phyloP scores from a whole-genome alignment of 306 rosid genomes.

The Herpetospermum pedunculosum region DNA sequence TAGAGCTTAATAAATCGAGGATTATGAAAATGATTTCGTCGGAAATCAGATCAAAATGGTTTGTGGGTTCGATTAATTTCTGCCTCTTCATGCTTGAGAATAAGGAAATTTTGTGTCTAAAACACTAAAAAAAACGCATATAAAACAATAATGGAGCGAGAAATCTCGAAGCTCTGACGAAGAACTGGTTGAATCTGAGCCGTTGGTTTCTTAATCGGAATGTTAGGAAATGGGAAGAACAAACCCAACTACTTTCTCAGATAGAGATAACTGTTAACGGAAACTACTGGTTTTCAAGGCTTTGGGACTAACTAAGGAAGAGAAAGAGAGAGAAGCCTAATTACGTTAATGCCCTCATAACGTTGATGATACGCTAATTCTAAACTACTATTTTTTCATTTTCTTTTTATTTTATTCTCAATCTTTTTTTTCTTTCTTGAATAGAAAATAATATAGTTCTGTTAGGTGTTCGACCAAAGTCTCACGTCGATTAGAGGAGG shows the following conservation, averaged over 20 bases:
- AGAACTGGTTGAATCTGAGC: not conserved
- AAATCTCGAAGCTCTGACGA: not conserved
- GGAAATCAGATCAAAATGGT: constrained; percentile 43
- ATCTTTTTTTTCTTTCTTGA: too few species aligned
- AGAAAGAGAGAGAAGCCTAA: not conserved
- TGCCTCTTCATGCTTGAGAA: constrained; percentile 38
- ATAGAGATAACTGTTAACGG: constrained; percentile 21
- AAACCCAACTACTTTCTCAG: not conserved
- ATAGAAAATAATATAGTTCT: too few species aligned
- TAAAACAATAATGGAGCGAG: not conserved
- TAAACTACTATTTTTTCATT: too few species aligned
- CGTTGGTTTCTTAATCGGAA: not conserved
- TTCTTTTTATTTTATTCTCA: too few species aligned
- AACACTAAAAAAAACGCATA: not conserved
- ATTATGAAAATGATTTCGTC: constrained; percentile 63
- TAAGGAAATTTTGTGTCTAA: not conserved
- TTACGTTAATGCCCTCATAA: constrained; percentile 26
- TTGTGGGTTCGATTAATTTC: constrained; percentile 2
- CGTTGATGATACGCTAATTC: not conserved
- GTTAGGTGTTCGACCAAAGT: too few species aligned
- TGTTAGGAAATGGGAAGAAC: not conserved
- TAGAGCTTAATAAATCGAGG: constrained; percentile 43
- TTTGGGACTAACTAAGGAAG: constrained; percentile 1
- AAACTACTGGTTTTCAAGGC: constrained; percentile 11
- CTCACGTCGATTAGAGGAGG: too few species aligned